Conservation (phyloP, 2,329 filamentous ascomycete genomes). For the Fusarium sp. region DNA sequence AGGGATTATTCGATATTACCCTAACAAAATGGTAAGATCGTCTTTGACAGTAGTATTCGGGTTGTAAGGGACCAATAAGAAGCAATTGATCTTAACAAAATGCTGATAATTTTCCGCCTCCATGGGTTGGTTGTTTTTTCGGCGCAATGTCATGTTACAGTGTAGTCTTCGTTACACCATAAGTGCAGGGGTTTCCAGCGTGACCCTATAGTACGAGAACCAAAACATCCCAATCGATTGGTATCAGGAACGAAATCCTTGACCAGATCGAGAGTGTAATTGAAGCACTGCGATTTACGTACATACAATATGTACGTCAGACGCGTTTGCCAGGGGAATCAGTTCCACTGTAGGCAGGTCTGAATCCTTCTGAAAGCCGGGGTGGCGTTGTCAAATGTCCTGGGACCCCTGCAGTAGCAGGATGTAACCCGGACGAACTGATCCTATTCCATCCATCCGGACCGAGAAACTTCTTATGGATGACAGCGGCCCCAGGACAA, state of each 20-base stretch:
- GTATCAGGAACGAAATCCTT: conserved; percentile 1
- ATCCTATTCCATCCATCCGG: neutral
- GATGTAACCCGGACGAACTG: neutral
- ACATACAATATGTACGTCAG: neutral
- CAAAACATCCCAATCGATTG: neutral
- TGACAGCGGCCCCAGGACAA: neutral
- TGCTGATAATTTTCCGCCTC: conserved; percentile 1
- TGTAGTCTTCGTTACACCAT: neutral
- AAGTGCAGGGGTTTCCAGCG: neutral
- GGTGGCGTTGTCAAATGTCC: neutral
- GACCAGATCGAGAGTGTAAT: neutral
- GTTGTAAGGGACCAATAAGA: neutral
- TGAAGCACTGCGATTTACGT: neutral
- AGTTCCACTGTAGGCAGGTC: neutral
- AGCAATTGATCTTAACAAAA: neutral
- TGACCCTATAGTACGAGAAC: neutral
- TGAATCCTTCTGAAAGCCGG: neutral
- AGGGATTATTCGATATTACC: neutral
- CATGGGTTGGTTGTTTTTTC: neutral
- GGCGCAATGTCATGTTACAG: neutral
- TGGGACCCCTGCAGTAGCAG: neutral
- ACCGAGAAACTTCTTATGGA: neutral
- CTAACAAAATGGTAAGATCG: neutral
- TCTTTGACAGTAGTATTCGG: neutral
- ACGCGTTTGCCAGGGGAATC: neutral